Conservation (phyloP, 805 yeast species). For the Saccharomycopsis babjevae region DNA sequence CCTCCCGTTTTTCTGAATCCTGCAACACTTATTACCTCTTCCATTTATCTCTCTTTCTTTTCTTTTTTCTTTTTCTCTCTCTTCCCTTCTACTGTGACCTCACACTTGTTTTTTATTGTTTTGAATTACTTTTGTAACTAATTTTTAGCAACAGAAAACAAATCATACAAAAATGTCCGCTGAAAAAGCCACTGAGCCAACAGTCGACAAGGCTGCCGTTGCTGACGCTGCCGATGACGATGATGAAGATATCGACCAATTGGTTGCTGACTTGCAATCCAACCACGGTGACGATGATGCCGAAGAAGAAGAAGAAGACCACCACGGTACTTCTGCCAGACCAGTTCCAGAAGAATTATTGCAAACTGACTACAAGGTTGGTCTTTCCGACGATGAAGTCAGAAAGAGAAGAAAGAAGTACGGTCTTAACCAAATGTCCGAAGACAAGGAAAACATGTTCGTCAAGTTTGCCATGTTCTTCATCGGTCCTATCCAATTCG, state of each 20-base stretch:
- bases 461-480: conserved; percentile 79
- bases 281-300: conserved; percentile 41
- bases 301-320: conserved; percentile 40
- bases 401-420: conserved; percentile 77
- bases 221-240: conserved; percentile 51
- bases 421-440: conserved; percentile 86
- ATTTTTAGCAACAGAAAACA: not conserved
- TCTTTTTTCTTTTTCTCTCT: not conserved
- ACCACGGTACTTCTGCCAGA: conserved; percentile 50
- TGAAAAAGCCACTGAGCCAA: conserved; percentile 28
- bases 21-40: not conserved
- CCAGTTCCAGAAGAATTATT: conserved; percentile 80
- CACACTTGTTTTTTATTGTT: not conserved
- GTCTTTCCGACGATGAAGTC: conserved; percentile 74
- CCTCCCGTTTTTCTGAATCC: conserved; percentile 1
- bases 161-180: conserved; percentile 8
- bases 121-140: not conserved
- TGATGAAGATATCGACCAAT: conserved; percentile 62
- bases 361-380: conserved; percentile 69
- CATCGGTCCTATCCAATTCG: conserved; percentile 94
- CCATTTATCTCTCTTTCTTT: not conserved
- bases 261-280: conserved; percentile 67
- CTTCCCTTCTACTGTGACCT: not conserved
- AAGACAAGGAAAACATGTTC: conserved; percentile 71
- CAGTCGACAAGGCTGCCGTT: conserved; percentile 44